phyloP scores from a whole-genome alignment of 768 basidiomycete species.

The Pulveroboletus ravenelii region DNA sequence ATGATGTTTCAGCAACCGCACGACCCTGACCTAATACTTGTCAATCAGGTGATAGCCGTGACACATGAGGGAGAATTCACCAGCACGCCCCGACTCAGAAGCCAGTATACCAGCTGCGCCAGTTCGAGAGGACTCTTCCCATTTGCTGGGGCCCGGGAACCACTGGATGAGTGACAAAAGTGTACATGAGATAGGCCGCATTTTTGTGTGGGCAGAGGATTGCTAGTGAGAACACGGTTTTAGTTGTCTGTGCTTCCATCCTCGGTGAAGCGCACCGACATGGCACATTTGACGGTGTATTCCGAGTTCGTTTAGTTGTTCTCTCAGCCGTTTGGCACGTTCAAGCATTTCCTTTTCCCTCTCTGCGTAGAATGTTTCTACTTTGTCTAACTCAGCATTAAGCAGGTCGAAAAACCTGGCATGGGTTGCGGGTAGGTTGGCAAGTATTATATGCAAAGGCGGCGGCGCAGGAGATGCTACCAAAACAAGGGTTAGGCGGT shows the following conservation, averaged over 20 bases:
- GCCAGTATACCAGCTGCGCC: not conserved
- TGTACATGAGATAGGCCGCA: not conserved
- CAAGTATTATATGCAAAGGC: slow-evolving; percentile 45
- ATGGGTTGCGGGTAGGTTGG: slow-evolving; percentile 56
- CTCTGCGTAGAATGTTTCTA: slow-evolving; percentile 75
- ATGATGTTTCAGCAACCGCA: not conserved
- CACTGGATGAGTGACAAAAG: slow-evolving; percentile 6
- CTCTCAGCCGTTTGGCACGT: slow-evolving; percentile 45
- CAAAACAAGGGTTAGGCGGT: not conserved
- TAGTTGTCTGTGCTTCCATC: not conserved
- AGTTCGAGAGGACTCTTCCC: not conserved
- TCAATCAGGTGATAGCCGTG: not conserved
- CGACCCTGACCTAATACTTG: not conserved
- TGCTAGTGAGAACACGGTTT: slow-evolving; percentile 4
- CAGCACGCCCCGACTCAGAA: slow-evolving; percentile 18
- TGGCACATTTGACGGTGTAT: slow-evolving; percentile 58
- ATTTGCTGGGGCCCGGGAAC: not conserved
- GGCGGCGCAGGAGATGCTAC: slow-evolving; percentile 21
- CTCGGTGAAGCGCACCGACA: slow-evolving; percentile 34
- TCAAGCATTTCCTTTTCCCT: slow-evolving; percentile 58
- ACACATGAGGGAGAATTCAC: not conserved
- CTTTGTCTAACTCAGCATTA: slow-evolving; percentile 75
- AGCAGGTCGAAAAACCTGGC: slow-evolving; percentile 68
- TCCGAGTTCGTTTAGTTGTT: slow-evolving; percentile 68
- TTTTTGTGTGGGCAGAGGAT: slow-evolving; percentile 3